Evolutionary conservation across 2,329 filamentous ascomycete genomes (phyloP).

Genomic region (Colletotrichum liriopes): DNA sequence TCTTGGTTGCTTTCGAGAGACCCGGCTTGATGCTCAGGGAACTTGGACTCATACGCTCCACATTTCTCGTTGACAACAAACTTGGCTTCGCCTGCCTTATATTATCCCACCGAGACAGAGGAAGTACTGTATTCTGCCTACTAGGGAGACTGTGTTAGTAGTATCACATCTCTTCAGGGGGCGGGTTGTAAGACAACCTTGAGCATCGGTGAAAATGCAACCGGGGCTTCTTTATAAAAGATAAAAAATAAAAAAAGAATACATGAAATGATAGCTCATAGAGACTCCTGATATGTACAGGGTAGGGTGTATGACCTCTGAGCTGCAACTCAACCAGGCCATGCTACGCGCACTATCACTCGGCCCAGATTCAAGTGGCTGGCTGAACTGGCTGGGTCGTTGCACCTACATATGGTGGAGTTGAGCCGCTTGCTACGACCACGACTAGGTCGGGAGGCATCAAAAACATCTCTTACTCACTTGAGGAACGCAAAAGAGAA

Average conservation of each 20-base stretch:
- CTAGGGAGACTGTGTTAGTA: not conserved
- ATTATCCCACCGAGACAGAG: not conserved
- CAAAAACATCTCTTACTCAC: not conserved
- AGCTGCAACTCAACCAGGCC: no score
- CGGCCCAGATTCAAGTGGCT: no score
- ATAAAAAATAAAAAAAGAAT: no score
- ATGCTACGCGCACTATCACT: no score
- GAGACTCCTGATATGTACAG: not conserved
- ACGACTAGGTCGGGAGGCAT: not conserved
- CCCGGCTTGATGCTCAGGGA: not conserved
- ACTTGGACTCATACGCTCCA: not conserved
- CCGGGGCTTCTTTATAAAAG: not conserved
- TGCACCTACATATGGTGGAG: not conserved
- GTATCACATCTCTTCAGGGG: not conserved
- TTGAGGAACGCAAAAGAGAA: no score
- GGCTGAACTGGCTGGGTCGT: not conserved
- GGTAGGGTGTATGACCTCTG: not conserved
- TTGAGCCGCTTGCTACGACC: not conserved
- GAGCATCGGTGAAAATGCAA: not conserved
- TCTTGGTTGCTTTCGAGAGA: not conserved
- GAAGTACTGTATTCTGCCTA: not conserved
- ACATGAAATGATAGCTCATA: not conserved
- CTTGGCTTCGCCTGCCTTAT: not conserved
- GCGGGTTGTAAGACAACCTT: not conserved
- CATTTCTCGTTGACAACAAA: not conserved